Evolutionary conservation across 768 basidiomycete species (phyloP).

Genomic region (Boletus barrowsii): DNA sequence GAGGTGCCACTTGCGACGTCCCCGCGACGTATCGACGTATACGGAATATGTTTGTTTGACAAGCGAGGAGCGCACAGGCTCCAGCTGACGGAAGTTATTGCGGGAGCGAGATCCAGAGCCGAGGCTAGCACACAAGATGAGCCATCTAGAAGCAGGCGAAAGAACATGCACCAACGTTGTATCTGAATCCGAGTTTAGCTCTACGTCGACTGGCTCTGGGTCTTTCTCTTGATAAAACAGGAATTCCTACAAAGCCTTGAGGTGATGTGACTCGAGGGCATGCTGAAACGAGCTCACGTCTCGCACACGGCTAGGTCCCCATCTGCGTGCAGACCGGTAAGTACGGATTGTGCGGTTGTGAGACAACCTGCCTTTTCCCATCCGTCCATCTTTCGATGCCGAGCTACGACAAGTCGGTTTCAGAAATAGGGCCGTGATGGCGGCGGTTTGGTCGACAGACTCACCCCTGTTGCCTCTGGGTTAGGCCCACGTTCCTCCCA

Average conservation of each 20-base stretch:
- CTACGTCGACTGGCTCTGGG: slow-evolving; percentile 46
- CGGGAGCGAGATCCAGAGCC: slow-evolving; percentile 29
- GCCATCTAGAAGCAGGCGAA: neutral
- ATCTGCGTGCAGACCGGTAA: slow-evolving; percentile 35
- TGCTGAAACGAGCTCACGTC: slow-evolving; percentile 47
- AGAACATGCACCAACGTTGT: slow-evolving; percentile 38
- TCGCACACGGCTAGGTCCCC: slow-evolving; percentile 77
- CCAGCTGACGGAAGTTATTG: slow-evolving; percentile 22
- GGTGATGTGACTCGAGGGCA: neutral
- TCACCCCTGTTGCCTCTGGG: slow-evolving; percentile 62
- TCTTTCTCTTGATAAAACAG: slow-evolving; percentile 72
- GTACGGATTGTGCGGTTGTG: neutral
- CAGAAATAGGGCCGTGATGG: neutral
- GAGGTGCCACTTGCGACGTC: slow-evolving; percentile 79
- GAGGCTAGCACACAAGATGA: slow-evolving; percentile 21
- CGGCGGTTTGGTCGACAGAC: slow-evolving; percentile 20
- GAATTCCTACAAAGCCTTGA: slow-evolving; percentile 53
- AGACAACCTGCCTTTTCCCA: slow-evolving; percentile 43
- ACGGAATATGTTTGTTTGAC: slow-evolving; percentile 83
- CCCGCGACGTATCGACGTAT: slow-evolving; percentile 60
- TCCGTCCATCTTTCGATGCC: slow-evolving; percentile 85
- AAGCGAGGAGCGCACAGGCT: slow-evolving; percentile 45
- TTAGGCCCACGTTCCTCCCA: slow-evolving; percentile 80
- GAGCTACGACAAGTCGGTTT: slow-evolving; percentile 39
- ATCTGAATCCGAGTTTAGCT: slow-evolving; percentile 49